Base-by-base conservation (phyloP, 2,329 filamentous ascomycete species). In the Xylaria sp. region DNA sequence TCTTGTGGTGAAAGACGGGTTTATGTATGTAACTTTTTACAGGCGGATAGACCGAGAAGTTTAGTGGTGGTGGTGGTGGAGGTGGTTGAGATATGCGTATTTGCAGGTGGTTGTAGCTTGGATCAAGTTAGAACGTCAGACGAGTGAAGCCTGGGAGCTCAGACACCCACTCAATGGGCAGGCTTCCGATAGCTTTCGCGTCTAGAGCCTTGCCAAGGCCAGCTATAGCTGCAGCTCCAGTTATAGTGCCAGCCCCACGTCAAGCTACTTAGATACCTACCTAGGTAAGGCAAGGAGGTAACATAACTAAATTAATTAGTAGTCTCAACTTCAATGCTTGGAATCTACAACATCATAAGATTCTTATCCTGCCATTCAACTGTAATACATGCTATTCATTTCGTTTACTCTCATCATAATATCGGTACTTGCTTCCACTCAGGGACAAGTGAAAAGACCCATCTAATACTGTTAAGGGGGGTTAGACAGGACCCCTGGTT, bases 161-260 rank as follows among this genome's bases (percentile, higher is more conserved):
- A 51, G 44, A 63, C 47, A 51, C 23, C 29, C 42, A 25, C 27
- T 35, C 44, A 37, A 23, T 61, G 47, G 37, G 72, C 58, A 76
- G 75, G 75, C 75, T 76, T 68, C 75, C 69, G 67, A 71, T 70
- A 75, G 75, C 75, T 76, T 72, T 76, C 75, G 75, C 60, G 74
- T 76, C 74, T 74, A 59, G 63, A 64, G 63, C 73, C 74, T 75
- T 75, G 75, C 74, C 74, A 75, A 76, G 74, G 58, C n/a, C 29
- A 53, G 47, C 54, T 51, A 42, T 57, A 50, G 54, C 44, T 62
- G 40, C 61, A 71, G 67, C n/a, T 53, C 59, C 53, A 44, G 60
- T 60, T 60, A 61, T 63, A 27, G 58, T 50, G 23, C 21, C 12
- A 37, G 27, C 25, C 47, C 51, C 51, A 54, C 51, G 51, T 2